phyloP scores from a whole-genome alignment of 176 grass and related monocot species.

The Zoysia pacifica region DNA sequence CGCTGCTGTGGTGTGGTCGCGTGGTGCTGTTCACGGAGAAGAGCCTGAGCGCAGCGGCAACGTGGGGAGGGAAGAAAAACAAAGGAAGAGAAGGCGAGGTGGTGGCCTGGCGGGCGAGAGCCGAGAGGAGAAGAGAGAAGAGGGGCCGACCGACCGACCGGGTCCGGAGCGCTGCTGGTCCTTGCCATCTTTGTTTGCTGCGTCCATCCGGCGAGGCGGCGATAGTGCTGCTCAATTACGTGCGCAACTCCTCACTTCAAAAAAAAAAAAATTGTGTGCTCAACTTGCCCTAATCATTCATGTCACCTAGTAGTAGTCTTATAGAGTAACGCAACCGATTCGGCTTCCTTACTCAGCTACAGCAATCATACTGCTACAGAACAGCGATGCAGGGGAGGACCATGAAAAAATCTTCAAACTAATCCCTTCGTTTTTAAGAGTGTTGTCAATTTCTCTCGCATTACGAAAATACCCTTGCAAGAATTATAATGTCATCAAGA shows the following conservation, averaged over 20 bases:
- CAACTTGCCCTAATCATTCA: slow-evolving; percentile 1
- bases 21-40: too few relatives aligned
- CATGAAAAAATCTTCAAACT: too few relatives aligned
- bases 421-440: too few relatives aligned
- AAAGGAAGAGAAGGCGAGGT: background rate
- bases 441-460: too few relatives aligned
- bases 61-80: background rate
- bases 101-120: background rate
- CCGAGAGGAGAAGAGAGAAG: background rate
- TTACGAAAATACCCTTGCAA: too few relatives aligned
- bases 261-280: too few relatives aligned
- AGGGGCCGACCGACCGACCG: background rate
- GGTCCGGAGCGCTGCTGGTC: background rate
- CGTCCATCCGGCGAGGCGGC: background rate
- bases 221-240: background rate
- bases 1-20: background rate
- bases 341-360: background rate
- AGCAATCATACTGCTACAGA: background rate
- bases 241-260: background rate
- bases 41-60: background rate
- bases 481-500: too few relatives aligned
- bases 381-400: background rate
- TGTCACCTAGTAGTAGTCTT: background rate
- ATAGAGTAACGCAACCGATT: background rate
- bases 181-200: background rate